A percentile compares a stretch with the other conserved stretches of the same genome.
Conservation (phyloP, 2,329 filamentous ascomycete species). For the Exophiala sideris region DNA sequence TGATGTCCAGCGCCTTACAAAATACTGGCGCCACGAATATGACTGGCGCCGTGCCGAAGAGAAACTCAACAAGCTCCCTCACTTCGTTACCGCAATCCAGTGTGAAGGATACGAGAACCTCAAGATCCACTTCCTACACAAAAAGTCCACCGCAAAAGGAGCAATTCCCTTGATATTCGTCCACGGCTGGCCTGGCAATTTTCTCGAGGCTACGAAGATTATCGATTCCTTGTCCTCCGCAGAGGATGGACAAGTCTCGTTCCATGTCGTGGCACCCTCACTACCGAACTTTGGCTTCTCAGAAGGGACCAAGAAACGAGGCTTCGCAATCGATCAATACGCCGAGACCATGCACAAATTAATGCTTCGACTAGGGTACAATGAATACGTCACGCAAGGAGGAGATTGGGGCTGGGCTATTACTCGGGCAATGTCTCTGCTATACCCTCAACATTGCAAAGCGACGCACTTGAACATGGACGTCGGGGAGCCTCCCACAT, state of each 20-base stretch:
- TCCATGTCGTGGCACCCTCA: slow-evolving; percentile 24
- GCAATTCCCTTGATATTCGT: slow-evolving; percentile 27
- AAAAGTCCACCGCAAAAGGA: slow-evolving; percentile 26
- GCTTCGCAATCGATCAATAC: slow-evolving; percentile 60
- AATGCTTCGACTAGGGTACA: slow-evolving; percentile 22
- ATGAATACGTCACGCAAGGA: slow-evolving; percentile 48
- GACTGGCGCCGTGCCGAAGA: slow-evolving; percentile 38
- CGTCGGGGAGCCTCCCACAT: slow-evolving; percentile 11
- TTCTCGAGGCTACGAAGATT: slow-evolving; percentile 30
- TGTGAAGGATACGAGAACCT: slow-evolving; percentile 39
- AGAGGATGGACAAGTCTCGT: slow-evolving; percentile 1
- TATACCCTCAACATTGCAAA: slow-evolving; percentile 11
- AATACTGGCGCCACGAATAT: slow-evolving; percentile 36
- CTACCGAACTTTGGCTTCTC: slow-evolving; percentile 19
- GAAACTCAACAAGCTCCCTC: slow-evolving; percentile 36
- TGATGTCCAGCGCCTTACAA: slow-evolving; percentile 36
- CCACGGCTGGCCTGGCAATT: slow-evolving; percentile 25
- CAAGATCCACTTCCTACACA: slow-evolving; percentile 39
- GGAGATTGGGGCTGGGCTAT: slow-evolving; percentile 67
- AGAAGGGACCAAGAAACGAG: slow-evolving; percentile 39
- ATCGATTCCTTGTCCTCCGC: slow-evolving; percentile 43
- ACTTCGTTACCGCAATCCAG: slow-evolving; percentile 37
- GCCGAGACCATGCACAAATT: slow-evolving; percentile 36
- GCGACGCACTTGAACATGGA: slow-evolving; percentile 19
- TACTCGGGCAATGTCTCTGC: not conserved